phyloP scores from a whole-genome alignment of 192 early-diverging fungal species.

The Linnemannia elongata region DNA sequence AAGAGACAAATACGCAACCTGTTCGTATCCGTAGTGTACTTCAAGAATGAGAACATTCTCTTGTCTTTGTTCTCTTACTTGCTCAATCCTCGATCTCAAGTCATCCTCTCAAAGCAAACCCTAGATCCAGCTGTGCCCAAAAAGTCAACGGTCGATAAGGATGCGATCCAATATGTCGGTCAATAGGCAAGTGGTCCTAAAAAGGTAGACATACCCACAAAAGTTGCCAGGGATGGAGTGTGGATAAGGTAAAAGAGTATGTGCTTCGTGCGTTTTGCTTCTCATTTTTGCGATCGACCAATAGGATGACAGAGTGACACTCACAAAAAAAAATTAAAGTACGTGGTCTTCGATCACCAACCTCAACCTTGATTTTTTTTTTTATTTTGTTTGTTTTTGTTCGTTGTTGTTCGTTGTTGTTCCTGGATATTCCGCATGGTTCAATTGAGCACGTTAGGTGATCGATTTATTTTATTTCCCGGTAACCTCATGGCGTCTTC shows the following conservation, averaged over 20 bases:
- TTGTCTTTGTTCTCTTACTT: background rate
- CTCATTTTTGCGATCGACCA: background rate
- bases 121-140: background rate
- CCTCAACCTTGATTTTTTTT: background rate
- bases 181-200: background rate
- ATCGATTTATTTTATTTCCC: background rate
- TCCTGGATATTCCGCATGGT: background rate
- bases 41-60: background rate
- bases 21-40: background rate
- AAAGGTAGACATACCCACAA: background rate
- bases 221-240: background rate
- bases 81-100: background rate
- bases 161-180: background rate
- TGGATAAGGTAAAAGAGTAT: background rate
- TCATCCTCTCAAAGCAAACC: background rate
- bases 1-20: background rate
- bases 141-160: background rate
- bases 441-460: background rate
- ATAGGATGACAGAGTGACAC: no score
- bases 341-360: background rate
- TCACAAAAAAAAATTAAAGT: background rate
- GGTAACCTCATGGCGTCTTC: background rate
- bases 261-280: constrained; percentile 2
- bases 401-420: background rate
- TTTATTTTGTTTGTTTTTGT: no score